These are phyloP conservation scores for Astrothelium macrocarpum DNA, from an alignment of 495 filamentous ascomycete genomes.

Conservation along the genomic window DNA sequence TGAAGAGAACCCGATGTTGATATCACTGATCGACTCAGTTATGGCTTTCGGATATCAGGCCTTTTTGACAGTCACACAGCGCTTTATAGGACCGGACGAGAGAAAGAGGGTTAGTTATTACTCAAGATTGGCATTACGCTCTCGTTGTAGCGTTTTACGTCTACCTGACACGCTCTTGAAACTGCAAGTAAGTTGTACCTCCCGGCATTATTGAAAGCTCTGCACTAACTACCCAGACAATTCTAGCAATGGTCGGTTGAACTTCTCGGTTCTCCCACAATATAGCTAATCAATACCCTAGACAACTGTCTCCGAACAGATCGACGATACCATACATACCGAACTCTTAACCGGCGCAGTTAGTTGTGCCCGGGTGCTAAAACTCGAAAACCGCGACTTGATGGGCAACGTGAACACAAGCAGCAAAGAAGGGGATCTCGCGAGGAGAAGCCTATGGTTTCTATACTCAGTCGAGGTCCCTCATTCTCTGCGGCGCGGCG, in stretches of 20 bases:
- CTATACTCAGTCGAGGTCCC: background rate
- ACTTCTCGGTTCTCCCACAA: background rate
- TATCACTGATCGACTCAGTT: background rate
- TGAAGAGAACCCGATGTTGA: background rate
- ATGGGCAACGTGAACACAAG: background rate
- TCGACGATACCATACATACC: background rate
- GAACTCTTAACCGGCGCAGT: background rate
- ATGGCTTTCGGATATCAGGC: background rate
- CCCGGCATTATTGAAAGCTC: background rate
- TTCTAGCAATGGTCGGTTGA: background rate
- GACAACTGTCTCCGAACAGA: background rate
- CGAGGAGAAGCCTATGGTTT: slow-evolving; percentile 2
- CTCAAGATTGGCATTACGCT: background rate
- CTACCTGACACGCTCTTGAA: background rate
- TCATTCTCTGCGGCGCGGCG: background rate
- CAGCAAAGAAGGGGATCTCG: background rate
- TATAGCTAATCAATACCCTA: background rate
- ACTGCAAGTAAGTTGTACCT: background rate
- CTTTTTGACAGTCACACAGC: background rate
- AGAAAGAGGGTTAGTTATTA: background rate
- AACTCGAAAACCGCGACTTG: slow-evolving; percentile 2
- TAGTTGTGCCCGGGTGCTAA: background rate
- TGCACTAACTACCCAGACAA: background rate
- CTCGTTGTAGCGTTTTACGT: background rate
- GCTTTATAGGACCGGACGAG: background rate